Evolutionary conservation across 2,329 filamentous ascomycete genomes (phyloP), one percentile per base, ranked within the genome.

Genomic region (Microdochium trichocladiopsis): DNA sequence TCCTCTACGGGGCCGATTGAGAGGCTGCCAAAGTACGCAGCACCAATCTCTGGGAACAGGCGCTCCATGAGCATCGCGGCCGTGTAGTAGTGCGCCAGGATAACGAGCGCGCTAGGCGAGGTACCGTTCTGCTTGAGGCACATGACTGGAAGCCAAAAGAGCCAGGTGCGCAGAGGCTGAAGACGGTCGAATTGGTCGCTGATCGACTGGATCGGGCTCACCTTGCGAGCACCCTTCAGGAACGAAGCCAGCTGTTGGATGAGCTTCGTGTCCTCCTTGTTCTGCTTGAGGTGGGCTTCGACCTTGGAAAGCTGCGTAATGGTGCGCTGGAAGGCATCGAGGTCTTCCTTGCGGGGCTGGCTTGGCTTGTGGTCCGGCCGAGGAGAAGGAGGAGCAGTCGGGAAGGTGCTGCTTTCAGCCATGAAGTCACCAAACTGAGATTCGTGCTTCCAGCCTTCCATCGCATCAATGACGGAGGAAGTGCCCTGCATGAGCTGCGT

Each of bases 71-170:
- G 83, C 54, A 97, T 77, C 3, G 90, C 91, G 18, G 91, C 84
- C 1, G 90, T 92, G 72, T 96, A 97, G 68, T 96, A 90, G 65
- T 97, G 89, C 11, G 91, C 88, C 51, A 97, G 84, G 56, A 95
- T 85, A 50, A 95, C 78, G 58, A 96, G 77, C 1, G 90, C 87
- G 54, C 83, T 88, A 23, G 88, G 80, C 58, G 93, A 90, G 33
- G 83, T 82, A 50, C 86, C 83, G 48, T 86, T 87, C 57, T 85
- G 83, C 65, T 93, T 87, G 24, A 96, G 78, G 61, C 92, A 87
- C 58, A 85, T 84, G 31, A 96, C 85, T 1, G 94, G 94, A 52
- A 96, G 83, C 91, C 93, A 97, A 71, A 97, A 96, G 16, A 97
- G 81, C 91, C 93, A 96, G 60, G 89, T 88, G 52, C 92, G 82